Conservation (phyloP, 331 rosid genomes). For the Ulmus americana region DNA sequence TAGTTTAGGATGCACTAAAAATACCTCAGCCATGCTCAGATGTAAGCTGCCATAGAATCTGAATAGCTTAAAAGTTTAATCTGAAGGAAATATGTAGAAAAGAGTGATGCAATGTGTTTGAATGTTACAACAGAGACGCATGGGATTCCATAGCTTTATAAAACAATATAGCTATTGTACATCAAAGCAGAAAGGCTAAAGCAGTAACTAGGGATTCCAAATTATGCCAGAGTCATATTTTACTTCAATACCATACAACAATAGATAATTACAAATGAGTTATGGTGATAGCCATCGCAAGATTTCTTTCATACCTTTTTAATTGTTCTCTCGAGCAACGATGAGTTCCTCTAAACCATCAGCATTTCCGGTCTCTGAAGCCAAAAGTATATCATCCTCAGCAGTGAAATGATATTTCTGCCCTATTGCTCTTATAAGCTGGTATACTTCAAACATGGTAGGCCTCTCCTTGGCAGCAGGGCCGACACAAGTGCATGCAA, state of each 20-base stretch:
- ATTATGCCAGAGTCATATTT: slow-evolving; percentile 30
- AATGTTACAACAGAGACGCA: background rate
- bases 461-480: slow-evolving; percentile 76
- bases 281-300: slow-evolving; percentile 22
- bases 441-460: slow-evolving; percentile 92
- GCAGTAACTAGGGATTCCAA: slow-evolving; percentile 25
- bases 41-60: too few species aligned
- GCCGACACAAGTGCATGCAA: slow-evolving; percentile 63
- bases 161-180: slow-evolving; percentile 5
- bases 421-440: slow-evolving; percentile 81
- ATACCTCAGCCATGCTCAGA: background rate
- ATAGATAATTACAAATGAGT: slow-evolving; percentile 39
- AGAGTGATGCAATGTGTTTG: too few species aligned
- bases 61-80: too few species aligned
- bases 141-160: slow-evolving; percentile 4
- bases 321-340: slow-evolving; percentile 55
- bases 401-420: slow-evolving; percentile 57
- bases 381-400: slow-evolving; percentile 59
- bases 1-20: background rate
- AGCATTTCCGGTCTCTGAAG: slow-evolving; percentile 32
- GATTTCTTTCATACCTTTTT: slow-evolving; percentile 36
- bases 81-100: too few species aligned
- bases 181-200: slow-evolving; percentile 20
- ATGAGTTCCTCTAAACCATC: slow-evolving; percentile 61
- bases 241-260: slow-evolving; percentile 24